Percentiles rank a stretch among this genome's conserved stretches.
Conservation (phyloP, 768 basidiomycete species). For the Phylloporus arenicola region DNA sequence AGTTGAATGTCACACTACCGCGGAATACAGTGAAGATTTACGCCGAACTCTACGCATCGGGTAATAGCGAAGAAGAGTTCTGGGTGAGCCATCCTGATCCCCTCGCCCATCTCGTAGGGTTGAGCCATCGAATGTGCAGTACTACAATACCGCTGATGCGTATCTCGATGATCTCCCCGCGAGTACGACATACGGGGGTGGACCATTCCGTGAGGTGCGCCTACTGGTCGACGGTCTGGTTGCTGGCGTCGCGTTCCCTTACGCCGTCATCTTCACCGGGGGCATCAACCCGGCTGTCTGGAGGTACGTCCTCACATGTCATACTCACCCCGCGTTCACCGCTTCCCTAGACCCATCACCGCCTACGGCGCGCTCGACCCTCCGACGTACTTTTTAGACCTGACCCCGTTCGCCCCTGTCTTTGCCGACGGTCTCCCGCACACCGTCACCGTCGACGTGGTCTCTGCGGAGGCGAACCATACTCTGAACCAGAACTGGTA, state of each 20-base stretch:
- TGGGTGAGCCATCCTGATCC: slow-evolving; percentile 48
- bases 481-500: slow-evolving; percentile 74
- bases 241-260: slow-evolving; percentile 56
- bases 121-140: slow-evolving; percentile 36
- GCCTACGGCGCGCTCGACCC: slow-evolving; percentile 74
- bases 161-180: slow-evolving; percentile 52
- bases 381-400: slow-evolving; percentile 71
- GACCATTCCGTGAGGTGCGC: slow-evolving; percentile 61
- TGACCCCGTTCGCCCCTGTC: slow-evolving; percentile 71
- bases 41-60: slow-evolving; percentile 69
- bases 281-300: slow-evolving; percentile 65
- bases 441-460: slow-evolving; percentile 66
- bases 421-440: slow-evolving; percentile 67
- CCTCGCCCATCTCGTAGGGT: not conserved
- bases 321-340: not conserved
- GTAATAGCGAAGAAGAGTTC: slow-evolving; percentile 65
- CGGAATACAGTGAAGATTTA: slow-evolving; percentile 61
- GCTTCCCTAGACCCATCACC: slow-evolving; percentile 52
- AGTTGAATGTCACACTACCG: slow-evolving; percentile 68
- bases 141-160: slow-evolving; percentile 59
- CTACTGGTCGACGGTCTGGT: slow-evolving; percentile 50
- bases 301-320: slow-evolving; percentile 39
- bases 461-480: slow-evolving; percentile 61
- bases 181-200: slow-evolving; percentile 41
- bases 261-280: slow-evolving; percentile 65